Evolutionary conservation across 768 basidiomycete species (phyloP), one percentile per base, ranked within the genome.

Genomic region (Russula compacta): DNA sequence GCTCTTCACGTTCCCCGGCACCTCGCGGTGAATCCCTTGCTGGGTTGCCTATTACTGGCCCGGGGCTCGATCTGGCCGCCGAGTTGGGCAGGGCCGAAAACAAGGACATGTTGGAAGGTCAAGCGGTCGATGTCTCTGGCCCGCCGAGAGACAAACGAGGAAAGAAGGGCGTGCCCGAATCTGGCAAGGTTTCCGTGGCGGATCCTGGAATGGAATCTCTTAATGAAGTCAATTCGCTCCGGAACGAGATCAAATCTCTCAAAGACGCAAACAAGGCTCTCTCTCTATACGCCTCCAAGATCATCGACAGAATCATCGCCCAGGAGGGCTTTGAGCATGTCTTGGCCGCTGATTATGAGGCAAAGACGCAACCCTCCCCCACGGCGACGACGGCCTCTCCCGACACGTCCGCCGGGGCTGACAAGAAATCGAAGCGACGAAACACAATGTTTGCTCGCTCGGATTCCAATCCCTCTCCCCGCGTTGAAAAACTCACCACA

Each of bases 281-380:
- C 12, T 92, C 92, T 17, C 75, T 98, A 43, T 98, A 98, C 69
- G 93, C 95, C 4, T 93, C 92, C 49, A 98, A 98, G 79, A 98
- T 98, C 66, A 90, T 98, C 69, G 95, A 98, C 76, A 84, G 95
- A 48, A 97, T 98, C 70, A 95, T 98, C 67, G 82, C 89, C 1
- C 89, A 95, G 72, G 95, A 97, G 73, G 94, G 94, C 24, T 98
- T 95, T 74, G 95, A 98, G 73, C 92, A 95, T 68, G 89, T 98
- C 57, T 83, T 98, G 39, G 90, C 95, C n/a, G 86, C 83, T 48
- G 95, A 98, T 72, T 95, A 90, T 67, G 88, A 89, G n/a, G 68
- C 71, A 51, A 81, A 83, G 61, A 76, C 81, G 35, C 76, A 77
- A 11, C 73, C 75, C 11, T 81, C 81, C 38, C 75, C 83, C 12